Base-by-base conservation (phyloP, 768 basidiomycete species). In the Sporobolomyces phaffii region DNA sequence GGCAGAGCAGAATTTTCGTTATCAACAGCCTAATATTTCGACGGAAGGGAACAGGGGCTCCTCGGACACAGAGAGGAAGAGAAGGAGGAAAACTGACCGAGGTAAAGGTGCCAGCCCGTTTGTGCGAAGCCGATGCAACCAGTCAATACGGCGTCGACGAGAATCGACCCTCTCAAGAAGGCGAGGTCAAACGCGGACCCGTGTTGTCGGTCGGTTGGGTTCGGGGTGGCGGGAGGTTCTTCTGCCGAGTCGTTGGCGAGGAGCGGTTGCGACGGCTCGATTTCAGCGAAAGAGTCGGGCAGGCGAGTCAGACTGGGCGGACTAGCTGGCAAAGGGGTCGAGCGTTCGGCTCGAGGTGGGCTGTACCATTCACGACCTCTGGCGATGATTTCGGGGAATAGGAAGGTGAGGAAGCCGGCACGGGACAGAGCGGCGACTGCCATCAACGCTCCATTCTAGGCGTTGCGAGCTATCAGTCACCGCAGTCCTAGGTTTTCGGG, bases 101-200 rank as follows among this genome's bases (percentile, higher is more conserved):
- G 44, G 53, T 73, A 75, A 33, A 76, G 67, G 45, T 77, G 75
- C 76, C 74, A 76, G 8, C 75, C 73, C 20, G 65, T 29, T 5
- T 31, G 59, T 11, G 68, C 50, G 52, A 75, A 62, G 15, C 72
- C 62, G 18, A 75, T 61, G 10, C 58, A 53, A 20, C 60, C 69
- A 1, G 77, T 77, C 24, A 77, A 65, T 9, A 75, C 22, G 10
- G 71, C 77, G 53, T 78, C 77, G 43, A 75, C 34, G 41, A 77
- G 70, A 44, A 77, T 76, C 15, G 65, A 69, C 56, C 68, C 73
- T 41, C 75, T 60, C 11, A 78, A 48, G 67, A 78, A 78, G 28
- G 65, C 58, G 6, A 78, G 72, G 50, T 78, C 78, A 60, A 77
- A 78, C 3, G 62, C 62, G 5, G 67, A 65, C 5, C 76, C 76